phyloP scores from a whole-genome alignment of 495 filamentous ascomycete species.

The Aspergillus avenaceus region DNA sequence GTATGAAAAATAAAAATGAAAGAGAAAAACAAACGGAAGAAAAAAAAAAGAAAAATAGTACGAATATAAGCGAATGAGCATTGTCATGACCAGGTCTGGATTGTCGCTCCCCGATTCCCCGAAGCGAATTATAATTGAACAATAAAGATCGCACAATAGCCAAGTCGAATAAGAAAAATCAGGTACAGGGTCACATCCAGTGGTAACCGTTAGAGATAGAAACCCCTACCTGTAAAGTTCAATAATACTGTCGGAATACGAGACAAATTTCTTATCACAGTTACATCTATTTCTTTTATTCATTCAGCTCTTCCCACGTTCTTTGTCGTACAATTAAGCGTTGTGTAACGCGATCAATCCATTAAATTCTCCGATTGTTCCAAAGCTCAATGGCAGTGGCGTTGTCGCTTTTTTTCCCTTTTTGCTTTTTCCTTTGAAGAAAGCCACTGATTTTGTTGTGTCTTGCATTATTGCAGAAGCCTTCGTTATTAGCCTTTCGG shows the following conservation, averaged over 20 bases:
- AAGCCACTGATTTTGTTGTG: too few relatives aligned
- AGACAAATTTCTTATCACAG: not conserved
- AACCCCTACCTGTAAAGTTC: too few relatives aligned
- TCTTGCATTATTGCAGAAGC: too few relatives aligned
- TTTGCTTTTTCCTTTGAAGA: too few relatives aligned
- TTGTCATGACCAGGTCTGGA: not conserved
- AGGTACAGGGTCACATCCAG: not conserved
- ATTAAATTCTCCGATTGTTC: not conserved
- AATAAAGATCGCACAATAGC: too few relatives aligned
- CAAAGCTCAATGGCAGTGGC: too few relatives aligned
- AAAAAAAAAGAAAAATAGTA: not conserved
- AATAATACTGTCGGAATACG: too few relatives aligned
- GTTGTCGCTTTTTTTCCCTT: too few relatives aligned
- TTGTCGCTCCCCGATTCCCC: not conserved
- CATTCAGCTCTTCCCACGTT: not conserved
- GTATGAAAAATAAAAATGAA: too few relatives aligned
- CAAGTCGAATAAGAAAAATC: not conserved
- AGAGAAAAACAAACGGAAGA: not conserved
- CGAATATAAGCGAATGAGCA: too few relatives aligned
- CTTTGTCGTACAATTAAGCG: not conserved
- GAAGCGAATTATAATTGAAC: not conserved
- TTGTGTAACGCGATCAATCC: too few relatives aligned
- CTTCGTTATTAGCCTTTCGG: too few relatives aligned
- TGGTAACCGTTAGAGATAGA: not conserved
- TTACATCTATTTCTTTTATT: not conserved